A percentile compares a stretch with the other conserved stretches of the same genome.
phyloP scores from a whole-genome alignment of 805 yeast genomes.

The Cephaloascus fragrans region DNA sequence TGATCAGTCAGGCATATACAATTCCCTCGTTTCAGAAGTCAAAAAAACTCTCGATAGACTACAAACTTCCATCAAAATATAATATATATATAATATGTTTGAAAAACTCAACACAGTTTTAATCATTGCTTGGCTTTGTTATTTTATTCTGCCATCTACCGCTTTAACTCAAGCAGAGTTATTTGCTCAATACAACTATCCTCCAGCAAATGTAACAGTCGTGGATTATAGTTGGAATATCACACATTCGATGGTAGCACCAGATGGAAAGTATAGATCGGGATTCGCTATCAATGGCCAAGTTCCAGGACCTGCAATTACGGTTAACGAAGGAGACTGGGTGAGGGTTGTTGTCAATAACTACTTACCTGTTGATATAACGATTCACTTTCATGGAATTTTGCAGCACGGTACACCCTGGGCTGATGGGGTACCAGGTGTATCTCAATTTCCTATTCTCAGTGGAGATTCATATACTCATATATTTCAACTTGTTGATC shows the following conservation, averaged over 20 bases:
- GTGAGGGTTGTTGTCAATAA: slow-evolving; percentile 26
- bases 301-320: slow-evolving; percentile 41
- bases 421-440: slow-evolving; percentile 43
- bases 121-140: no score
- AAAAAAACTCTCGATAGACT: no score
- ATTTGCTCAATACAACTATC: background rate
- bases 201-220: background rate
- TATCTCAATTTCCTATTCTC: slow-evolving; percentile 41
- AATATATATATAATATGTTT: no score
- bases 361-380: slow-evolving; percentile 21
- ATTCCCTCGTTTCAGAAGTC: no score
- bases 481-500: slow-evolving; percentile 25
- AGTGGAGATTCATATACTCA: slow-evolving; percentile 31
- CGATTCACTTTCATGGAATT: slow-evolving; percentile 48
- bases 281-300: slow-evolving; percentile 29
- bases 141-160: no score
- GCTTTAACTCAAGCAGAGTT: background rate
- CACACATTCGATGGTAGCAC: slow-evolving; percentile 6
- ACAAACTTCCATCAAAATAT: no score
- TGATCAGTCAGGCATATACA: no score
- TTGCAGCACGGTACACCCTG: slow-evolving; percentile 33
- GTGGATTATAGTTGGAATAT: slow-evolving; percentile 5
- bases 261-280: slow-evolving; percentile 23
- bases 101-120: no score
- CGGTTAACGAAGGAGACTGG: slow-evolving; percentile 22